Percentiles rank a stretch among this genome's conserved stretches.
Conservation (phyloP, 305 asterid genomes). For the Fraxinus dipetala region DNA sequence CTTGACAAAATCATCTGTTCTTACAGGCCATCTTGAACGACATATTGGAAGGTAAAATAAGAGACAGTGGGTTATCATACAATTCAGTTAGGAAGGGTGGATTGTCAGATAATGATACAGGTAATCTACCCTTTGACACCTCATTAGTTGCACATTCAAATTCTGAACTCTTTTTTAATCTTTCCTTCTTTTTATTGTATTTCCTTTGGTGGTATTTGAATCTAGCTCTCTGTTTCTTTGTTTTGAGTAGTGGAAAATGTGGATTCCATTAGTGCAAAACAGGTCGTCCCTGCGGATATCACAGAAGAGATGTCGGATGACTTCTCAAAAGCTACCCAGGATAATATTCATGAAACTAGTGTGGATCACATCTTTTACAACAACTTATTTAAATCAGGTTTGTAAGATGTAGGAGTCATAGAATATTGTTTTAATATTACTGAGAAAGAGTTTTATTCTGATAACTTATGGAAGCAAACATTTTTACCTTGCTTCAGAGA, state of each 20-base stretch:
- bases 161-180: not conserved
- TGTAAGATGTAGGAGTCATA: slow-evolving; percentile 25
- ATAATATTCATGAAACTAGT: slow-evolving; percentile 29
- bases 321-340: slow-evolving; percentile 26
- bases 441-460: not conserved
- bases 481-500: slow-evolving; percentile 33
- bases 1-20: not conserved
- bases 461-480: slow-evolving; percentile 17
- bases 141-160: not conserved
- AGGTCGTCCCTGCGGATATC: slow-evolving; percentile 31
- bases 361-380: slow-evolving; percentile 28
- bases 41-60: slow-evolving; percentile 67
- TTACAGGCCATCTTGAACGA: slow-evolving; percentile 61
- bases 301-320: slow-evolving; percentile 35
- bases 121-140: slow-evolving; percentile 30
- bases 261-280: slow-evolving; percentile 43
- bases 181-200: not conserved
- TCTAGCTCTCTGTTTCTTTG: not conserved
- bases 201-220: not conserved
- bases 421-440: slow-evolving; percentile 1
- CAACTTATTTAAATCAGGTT: slow-evolving; percentile 34
- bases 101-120: slow-evolving; percentile 57
- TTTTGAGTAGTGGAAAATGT: slow-evolving; percentile 27
- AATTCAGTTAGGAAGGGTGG: slow-evolving; percentile 50
- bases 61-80: slow-evolving; percentile 63